A percentile compares a stretch with the other conserved stretches of the same genome.
These are phyloP conservation scores for Discostella pseudostelligera DNA, from an alignment of 108 stramenopile genomes.

Conservation along the genomic window DNA sequence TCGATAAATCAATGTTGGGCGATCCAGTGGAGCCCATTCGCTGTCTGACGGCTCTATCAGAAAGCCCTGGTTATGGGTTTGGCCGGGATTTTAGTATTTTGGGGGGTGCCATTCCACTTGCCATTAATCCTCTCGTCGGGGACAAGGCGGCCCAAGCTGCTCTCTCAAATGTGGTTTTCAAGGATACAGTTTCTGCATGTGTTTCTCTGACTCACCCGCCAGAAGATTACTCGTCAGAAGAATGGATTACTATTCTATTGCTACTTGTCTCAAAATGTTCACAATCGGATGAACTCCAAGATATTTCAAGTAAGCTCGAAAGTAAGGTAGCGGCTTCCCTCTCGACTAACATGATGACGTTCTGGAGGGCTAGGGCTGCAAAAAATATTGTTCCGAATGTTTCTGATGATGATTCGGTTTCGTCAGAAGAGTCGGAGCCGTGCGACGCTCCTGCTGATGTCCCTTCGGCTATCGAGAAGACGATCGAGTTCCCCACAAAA, in stretches of 20 bases:
- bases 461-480: conserved; percentile 13
- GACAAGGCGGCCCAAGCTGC: conserved; percentile 77
- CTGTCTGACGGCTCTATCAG: conserved; percentile 72
- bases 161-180: conserved; percentile 70
- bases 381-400: conserved; percentile 40
- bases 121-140: conserved; percentile 70
- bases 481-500: background rate
- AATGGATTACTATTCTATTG: conserved; percentile 71
- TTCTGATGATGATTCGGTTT: conserved; percentile 27
- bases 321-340: conserved; percentile 24
- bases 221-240: conserved; percentile 60
- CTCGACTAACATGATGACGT: conserved; percentile 23
- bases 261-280: conserved; percentile 77
- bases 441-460: conserved; percentile 5
- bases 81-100: conserved; percentile 59
- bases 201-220: conserved; percentile 58
- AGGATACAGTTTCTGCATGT: conserved; percentile 63
- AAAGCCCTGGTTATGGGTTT: conserved; percentile 74
- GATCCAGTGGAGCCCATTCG: conserved; percentile 54
- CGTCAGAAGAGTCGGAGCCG: conserved; percentile 16
- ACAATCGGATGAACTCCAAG: conserved; percentile 70
- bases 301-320: conserved; percentile 45
- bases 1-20: conserved; percentile 60
- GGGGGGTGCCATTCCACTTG: conserved; percentile 66
- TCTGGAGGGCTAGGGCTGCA: conserved; percentile 34